A percentile compares a stretch with the other conserved stretches of the same genome.
These are phyloP conservation scores for Orbilia brochopaga DNA, from an alignment of 2,329 filamentous ascomycete genomes.

Conservation along the genomic window DNA sequence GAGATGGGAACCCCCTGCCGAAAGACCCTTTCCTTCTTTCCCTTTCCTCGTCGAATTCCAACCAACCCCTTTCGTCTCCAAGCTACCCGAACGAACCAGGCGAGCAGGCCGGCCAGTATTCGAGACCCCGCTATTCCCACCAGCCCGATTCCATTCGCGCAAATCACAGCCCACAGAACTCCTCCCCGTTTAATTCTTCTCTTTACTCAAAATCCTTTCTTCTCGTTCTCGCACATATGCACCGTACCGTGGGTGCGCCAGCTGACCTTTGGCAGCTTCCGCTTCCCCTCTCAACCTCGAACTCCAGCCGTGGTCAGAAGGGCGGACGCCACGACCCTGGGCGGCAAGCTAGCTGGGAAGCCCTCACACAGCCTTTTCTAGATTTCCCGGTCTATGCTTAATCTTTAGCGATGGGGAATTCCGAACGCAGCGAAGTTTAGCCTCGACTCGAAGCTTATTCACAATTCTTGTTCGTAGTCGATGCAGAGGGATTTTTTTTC, in stretches of 20 bases:
- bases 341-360: slow-evolving; percentile 14
- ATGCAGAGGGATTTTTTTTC: background rate
- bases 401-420: slow-evolving; percentile 10
- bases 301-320: slow-evolving; percentile 17
- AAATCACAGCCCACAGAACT: slow-evolving; percentile 16
- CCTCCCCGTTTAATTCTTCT: slow-evolving; percentile 5
- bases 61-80: slow-evolving; percentile 19
- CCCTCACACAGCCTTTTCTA: slow-evolving; percentile 1
- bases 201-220: too few species aligned
- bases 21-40: slow-evolving; percentile 16
- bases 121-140: background rate
- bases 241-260: slow-evolving; percentile 15
- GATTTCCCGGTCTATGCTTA: slow-evolving; percentile 3
- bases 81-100: background rate
- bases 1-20: slow-evolving; percentile 6
- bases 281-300: slow-evolving; percentile 7
- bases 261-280: slow-evolving; percentile 34
- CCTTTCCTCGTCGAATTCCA: background rate
- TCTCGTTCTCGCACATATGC: too few species aligned
- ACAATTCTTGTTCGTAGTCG: background rate
- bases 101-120: background rate
- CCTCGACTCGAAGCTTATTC: too few species aligned
- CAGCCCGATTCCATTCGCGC: background rate
- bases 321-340: slow-evolving; percentile 28
- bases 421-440: slow-evolving; percentile 10